Percentiles rank a stretch among this genome's conserved stretches.
phyloP scores from a whole-genome alignment of 2,329 filamentous ascomycete species.

The Arachnomyces sp. region DNA sequence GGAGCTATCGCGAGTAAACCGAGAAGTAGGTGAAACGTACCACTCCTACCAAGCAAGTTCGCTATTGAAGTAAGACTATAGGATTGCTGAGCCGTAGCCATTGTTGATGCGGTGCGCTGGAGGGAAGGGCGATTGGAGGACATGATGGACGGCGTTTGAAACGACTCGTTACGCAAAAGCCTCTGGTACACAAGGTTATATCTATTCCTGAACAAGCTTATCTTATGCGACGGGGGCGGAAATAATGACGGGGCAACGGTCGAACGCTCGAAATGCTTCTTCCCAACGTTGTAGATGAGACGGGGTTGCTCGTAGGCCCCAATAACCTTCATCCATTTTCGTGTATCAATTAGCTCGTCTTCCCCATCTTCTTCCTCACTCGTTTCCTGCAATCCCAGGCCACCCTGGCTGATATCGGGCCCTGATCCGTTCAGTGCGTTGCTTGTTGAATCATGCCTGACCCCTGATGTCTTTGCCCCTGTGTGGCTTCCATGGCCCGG shows the following conservation, averaged over 20 bases:
- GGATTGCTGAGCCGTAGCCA: conserved; percentile 45
- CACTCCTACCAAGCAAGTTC: conserved; percentile 67
- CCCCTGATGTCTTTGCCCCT: background rate
- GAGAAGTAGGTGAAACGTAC: conserved; percentile 75
- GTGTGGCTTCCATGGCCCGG: conserved; percentile 15
- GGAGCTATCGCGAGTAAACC: conserved; percentile 75
- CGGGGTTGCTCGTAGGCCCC: conserved; percentile 75
- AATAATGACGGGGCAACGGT: conserved; percentile 60
- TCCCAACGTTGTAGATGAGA: conserved; percentile 43
- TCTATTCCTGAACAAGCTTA: conserved; percentile 74
- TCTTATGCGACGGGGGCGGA: conserved; percentile 72
- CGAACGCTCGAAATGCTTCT: conserved; percentile 83
- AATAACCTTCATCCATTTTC: conserved; percentile 76
- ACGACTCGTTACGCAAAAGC: conserved; percentile 83
- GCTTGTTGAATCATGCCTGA: background rate
- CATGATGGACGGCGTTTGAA: conserved; percentile 72
- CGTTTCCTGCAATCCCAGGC: conserved; percentile 10
- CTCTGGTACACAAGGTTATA: conserved; percentile 91
- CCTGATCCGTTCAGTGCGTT: background rate
- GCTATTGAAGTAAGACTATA: conserved; percentile 86
- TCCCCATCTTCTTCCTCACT: conserved; percentile 47
- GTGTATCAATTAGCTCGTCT: conserved; percentile 59
- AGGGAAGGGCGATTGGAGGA: conserved; percentile 48
- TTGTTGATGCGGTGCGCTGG: conserved; percentile 50
- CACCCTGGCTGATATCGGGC: conserved; percentile 42